These are phyloP conservation scores for Hypoxylon cercidicola DNA, from an alignment of 495 filamentous ascomycete species.

Conservation along the genomic window DNA sequence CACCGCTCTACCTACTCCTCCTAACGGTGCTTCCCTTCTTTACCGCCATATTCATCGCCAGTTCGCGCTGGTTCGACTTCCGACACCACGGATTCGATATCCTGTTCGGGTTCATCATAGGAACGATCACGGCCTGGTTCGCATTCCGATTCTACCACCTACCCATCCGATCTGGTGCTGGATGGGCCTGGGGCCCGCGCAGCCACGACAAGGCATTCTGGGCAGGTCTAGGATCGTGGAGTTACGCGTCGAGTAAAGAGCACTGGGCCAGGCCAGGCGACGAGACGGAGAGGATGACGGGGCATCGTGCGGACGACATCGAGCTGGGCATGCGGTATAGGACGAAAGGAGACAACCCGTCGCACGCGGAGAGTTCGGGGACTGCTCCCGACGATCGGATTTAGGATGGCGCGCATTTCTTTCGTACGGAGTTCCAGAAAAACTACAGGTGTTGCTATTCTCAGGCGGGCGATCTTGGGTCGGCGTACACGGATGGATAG, in stretches of 20 bases:
- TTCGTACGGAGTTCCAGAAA: constrained; percentile 11
- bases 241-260: constrained; percentile 55
- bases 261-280: constrained; percentile 50
- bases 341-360: constrained; percentile 27
- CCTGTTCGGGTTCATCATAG: constrained; percentile 77
- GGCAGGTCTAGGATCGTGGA: constrained; percentile 68
- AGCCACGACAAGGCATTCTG: constrained; percentile 66
- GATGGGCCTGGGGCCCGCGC: constrained; percentile 67
- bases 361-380: constrained; percentile 30
- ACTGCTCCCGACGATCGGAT: constrained; percentile 5
- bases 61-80: constrained; percentile 79
- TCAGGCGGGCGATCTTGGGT: background rate
- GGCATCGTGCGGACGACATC: constrained; percentile 37
- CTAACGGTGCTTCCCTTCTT: constrained; percentile 72
- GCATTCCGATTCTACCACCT: constrained; percentile 70
- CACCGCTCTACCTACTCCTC: constrained; percentile 73
- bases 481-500: constrained; percentile 14
- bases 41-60: constrained; percentile 64
- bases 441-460: constrained; percentile 3
- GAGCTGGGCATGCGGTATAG: constrained; percentile 43
- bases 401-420: constrained; percentile 1
- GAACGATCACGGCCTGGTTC: constrained; percentile 59
- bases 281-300: constrained; percentile 47
- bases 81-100: constrained; percentile 92
- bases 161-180: constrained; percentile 69